A percentile compares a stretch with the other conserved stretches of the same genome.
These are phyloP conservation scores for Cladosporium sp. DNA, from an alignment of 2,329 filamentous ascomycete species.

Conservation along the genomic window DNA sequence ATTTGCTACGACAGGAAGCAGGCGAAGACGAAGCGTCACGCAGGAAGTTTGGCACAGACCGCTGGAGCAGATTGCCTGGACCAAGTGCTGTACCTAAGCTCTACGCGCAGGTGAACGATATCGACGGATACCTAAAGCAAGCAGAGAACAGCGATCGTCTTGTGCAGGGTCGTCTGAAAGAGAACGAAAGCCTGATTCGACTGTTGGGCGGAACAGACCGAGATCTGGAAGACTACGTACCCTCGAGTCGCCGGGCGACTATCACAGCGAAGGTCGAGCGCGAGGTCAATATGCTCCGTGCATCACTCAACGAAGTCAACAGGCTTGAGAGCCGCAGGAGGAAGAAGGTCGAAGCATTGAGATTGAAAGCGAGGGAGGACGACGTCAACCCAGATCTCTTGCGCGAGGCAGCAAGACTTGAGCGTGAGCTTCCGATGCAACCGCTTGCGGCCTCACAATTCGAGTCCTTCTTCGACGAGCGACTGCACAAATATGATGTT, in stretches of 20 bases:
- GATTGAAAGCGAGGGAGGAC: conserved; percentile 78
- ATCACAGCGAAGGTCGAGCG: conserved; percentile 80
- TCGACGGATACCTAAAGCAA: conserved; percentile 81
- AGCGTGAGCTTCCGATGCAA: conserved; percentile 82
- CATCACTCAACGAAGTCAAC: conserved; percentile 79
- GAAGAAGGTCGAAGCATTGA: conserved; percentile 75
- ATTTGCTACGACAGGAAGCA: conserved; percentile 75
- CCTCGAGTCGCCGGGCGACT: conserved; percentile 75
- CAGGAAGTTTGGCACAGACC: conserved; percentile 79
- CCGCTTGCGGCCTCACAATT: conserved; percentile 86
- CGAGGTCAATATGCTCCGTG: conserved; percentile 74
- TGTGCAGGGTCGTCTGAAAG: conserved; percentile 76
- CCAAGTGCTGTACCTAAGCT: conserved; percentile 70
- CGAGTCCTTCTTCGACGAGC: conserved; percentile 83
- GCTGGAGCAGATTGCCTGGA: conserved; percentile 75
- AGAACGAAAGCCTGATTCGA: conserved; percentile 72
- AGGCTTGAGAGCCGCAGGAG: conserved; percentile 79
- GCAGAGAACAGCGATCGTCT: conserved; percentile 67
- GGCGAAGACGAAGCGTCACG: conserved; percentile 79
- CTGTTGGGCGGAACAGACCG: conserved; percentile 79
- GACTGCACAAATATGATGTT: conserved; percentile 77
- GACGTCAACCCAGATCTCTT: conserved; percentile 85
- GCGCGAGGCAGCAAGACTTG: conserved; percentile 78
- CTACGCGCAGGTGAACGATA: conserved; percentile 73
- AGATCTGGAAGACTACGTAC: conserved; percentile 83